Percentiles rank a stretch among this genome's conserved stretches.
These are phyloP conservation scores for Kwoniella bestiolae DNA, from an alignment of 768 basidiomycete genomes.

Conservation along the genomic window DNA sequence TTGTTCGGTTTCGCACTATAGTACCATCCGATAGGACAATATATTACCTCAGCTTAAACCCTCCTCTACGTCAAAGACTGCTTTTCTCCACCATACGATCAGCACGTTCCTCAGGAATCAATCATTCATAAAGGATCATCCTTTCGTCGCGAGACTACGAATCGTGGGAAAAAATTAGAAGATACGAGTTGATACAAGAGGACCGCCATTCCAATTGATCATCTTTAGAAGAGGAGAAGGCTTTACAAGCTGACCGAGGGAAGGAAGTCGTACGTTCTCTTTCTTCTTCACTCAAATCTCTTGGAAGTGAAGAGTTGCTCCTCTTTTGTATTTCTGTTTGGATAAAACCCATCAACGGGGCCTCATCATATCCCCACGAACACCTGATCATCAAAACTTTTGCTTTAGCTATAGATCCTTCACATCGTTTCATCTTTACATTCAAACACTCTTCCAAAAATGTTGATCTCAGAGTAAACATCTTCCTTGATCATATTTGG, in stretches of 20 bases:
- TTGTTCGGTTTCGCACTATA: background rate
- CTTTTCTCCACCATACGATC: background rate
- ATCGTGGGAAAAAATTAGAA: background rate
- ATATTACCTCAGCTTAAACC: background rate
- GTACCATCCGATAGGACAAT: constrained; percentile 1
- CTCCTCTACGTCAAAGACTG: constrained; percentile 3
- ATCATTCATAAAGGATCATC: background rate
- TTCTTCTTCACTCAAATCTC: too few relatives aligned
- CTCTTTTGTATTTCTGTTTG: too few relatives aligned
- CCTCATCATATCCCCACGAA: too few relatives aligned
- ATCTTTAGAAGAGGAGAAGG: background rate
- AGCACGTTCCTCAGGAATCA: background rate
- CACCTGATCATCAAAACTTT: too few relatives aligned
- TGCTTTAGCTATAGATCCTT: too few relatives aligned
- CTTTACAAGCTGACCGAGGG: background rate
- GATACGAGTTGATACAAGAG: background rate
- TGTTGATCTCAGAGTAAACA: too few relatives aligned
- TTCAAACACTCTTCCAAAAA: too few relatives aligned
- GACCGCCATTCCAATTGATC: too few relatives aligned
- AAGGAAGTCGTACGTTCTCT: too few relatives aligned
- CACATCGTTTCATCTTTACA: too few relatives aligned
- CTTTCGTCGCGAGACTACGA: background rate
- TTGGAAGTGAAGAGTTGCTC: too few relatives aligned
- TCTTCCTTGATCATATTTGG: constrained; percentile 5
- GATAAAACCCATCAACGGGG: too few relatives aligned